Evolutionary conservation across 257 asterid species (phyloP).

Genomic region (Solanum medicagineum): DNA sequence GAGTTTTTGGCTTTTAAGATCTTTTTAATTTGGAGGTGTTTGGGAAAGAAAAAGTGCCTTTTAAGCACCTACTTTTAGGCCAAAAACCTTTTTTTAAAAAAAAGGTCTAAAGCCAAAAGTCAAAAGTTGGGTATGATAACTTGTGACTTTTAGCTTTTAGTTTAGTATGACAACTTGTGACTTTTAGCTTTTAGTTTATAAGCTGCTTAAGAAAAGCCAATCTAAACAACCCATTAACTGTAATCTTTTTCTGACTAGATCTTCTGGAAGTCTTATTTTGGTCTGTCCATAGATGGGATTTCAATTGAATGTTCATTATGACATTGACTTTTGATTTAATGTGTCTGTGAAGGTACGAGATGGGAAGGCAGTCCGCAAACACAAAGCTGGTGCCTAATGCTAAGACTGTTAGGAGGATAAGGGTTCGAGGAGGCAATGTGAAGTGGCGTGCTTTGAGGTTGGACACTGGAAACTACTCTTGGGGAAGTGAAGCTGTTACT

Average conservation of each 20-base stretch:
- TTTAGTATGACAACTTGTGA: no score
- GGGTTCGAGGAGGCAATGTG: constrained; percentile 33
- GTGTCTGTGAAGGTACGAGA: constrained; percentile 23
- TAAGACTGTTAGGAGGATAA: constrained; percentile 32
- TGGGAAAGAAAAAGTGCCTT: no score
- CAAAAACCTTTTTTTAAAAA: no score
- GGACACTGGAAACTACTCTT: constrained; percentile 29
- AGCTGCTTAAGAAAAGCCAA: no score
- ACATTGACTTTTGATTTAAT: not conserved
- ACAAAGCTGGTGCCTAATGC: constrained; percentile 26
- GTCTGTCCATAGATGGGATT: not conserved
- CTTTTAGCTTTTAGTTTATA: no score
- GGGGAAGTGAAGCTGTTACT: constrained; percentile 38
- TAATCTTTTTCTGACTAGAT: not conserved
- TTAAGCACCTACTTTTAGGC: no score
- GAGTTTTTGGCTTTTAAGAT: no score
- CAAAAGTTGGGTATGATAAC: no score
- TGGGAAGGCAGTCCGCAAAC: constrained; percentile 35
- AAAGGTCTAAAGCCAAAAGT: no score
- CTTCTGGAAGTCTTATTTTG: not conserved
- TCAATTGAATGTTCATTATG: not conserved
- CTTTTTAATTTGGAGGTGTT: no score
- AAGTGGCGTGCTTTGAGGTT: constrained; percentile 35
- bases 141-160: no score
- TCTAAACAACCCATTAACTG: no score